Percentiles rank a stretch among this genome's conserved stretches.
Evolutionary conservation across 2,329 filamentous ascomycete genomes (phyloP).

Genomic region (Elsinoe ampelina): DNA sequence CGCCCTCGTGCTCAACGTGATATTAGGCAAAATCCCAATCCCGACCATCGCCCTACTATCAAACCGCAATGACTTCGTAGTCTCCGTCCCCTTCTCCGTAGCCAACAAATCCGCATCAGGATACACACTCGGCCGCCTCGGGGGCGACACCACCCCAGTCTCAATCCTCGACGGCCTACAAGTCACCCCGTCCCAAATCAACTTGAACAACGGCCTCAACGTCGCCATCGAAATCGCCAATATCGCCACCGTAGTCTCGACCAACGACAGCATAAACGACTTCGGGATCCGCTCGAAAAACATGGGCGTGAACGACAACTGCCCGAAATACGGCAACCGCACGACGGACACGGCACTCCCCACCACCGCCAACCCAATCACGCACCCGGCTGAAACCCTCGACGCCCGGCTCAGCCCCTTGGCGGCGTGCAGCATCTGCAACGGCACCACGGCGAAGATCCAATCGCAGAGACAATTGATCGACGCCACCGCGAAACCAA

Average conservation of each 20-base stretch:
- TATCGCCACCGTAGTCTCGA: slow-evolving; percentile 6
- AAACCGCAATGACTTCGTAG: background rate
- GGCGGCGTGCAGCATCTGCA: slow-evolving; percentile 3
- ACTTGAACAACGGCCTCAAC: slow-evolving; percentile 3
- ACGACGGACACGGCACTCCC: background rate
- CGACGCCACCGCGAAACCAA: background rate
- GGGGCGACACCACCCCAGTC: background rate
- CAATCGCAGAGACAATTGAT: slow-evolving; percentile 11
- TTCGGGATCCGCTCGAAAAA: background rate
- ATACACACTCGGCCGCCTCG: background rate
- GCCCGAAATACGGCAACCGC: slow-evolving; percentile 3
- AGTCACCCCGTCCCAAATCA: background rate
- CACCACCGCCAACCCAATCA: slow-evolving; percentile 3
- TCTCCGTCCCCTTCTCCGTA: background rate
- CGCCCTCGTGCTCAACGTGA: slow-evolving; percentile 14
- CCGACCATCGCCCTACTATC: slow-evolving; percentile 1
- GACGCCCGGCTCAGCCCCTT: background rate
- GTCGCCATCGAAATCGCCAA: slow-evolving; percentile 6
- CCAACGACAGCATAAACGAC: background rate
- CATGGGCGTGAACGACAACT: background rate
- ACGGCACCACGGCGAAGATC: slow-evolving; percentile 5
- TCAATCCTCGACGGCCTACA: background rate
- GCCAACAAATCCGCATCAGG: background rate
- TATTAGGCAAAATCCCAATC: slow-evolving; percentile 6
- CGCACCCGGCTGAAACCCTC: background rate